These are phyloP conservation scores for Botrytis galanthina DNA, from an alignment of 2,329 filamentous ascomycete genomes.

Conservation along the genomic window DNA sequence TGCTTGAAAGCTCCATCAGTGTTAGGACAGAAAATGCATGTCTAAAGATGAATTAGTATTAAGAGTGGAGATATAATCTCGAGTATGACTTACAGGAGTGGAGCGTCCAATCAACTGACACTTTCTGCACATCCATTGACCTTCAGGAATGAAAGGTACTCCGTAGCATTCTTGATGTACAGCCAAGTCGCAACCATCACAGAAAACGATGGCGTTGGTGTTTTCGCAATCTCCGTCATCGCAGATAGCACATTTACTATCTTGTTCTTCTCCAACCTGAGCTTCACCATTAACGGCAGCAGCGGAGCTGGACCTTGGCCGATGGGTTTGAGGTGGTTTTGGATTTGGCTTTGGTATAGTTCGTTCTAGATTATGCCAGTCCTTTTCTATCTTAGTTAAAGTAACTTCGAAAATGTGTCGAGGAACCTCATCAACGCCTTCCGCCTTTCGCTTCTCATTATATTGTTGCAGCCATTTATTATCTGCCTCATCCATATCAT, in stretches of 20 bases:
- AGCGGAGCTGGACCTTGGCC: slow-evolving; percentile 88
- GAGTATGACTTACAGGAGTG: slow-evolving; percentile 63
- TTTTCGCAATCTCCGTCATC: slow-evolving; percentile 99
- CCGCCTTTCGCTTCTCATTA: slow-evolving; percentile 72
- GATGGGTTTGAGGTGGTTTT: slow-evolving; percentile 90
- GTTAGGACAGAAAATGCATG: slow-evolving; percentile 97
- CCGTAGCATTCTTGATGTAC: slow-evolving; percentile 99
- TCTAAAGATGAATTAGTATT: slow-evolving; percentile 47
- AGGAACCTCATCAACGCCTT: slow-evolving; percentile 78
- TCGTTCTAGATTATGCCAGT: slow-evolving; percentile 95
- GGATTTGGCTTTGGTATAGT: slow-evolving; percentile 95
- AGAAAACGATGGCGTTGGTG: slow-evolving; percentile 98
- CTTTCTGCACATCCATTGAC: slow-evolving; percentile 96
- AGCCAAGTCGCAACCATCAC: slow-evolving; percentile 93
- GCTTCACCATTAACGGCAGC: slow-evolving; percentile 94
- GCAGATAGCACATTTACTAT: slow-evolving; percentile 96
- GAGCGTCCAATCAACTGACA: slow-evolving; percentile 93
- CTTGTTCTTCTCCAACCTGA: slow-evolving; percentile 84
- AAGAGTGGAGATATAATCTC: not conserved
- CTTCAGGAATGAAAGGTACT: slow-evolving; percentile 96
- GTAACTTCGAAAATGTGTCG: slow-evolving; percentile 96
- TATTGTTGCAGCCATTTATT: slow-evolving; percentile 90
- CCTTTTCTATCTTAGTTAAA: slow-evolving; percentile 98
- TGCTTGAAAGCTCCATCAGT: slow-evolving; percentile 98
- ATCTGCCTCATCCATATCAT: slow-evolving; percentile 99